These are phyloP conservation scores for Nidula microcarpa DNA, from an alignment of 768 basidiomycete species.

Conservation along the genomic window DNA sequence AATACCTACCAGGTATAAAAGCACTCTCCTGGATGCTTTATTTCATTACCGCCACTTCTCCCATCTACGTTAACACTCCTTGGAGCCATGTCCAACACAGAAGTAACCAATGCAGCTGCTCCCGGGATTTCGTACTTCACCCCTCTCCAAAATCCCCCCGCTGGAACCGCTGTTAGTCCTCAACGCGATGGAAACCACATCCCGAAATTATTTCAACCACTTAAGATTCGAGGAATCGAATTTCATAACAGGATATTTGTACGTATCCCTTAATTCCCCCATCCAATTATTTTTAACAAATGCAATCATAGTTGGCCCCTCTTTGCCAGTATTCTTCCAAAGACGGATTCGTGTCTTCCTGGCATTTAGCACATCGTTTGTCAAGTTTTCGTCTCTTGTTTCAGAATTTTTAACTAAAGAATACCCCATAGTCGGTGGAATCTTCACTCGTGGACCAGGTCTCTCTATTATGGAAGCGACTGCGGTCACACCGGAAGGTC, in stretches of 20 bases:
- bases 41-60: no score
- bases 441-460: constrained; percentile 69
- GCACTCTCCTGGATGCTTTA: no score
- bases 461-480: constrained; percentile 75
- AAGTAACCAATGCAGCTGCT: constrained; percentile 25
- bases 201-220: constrained; percentile 30
- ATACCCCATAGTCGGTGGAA: constrained; percentile 18
- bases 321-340: constrained; percentile 84
- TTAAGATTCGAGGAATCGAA: constrained; percentile 31
- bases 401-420: not conserved
- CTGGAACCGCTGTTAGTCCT: constrained; percentile 33
- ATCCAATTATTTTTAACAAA: not conserved
- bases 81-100: no score
- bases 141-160: constrained; percentile 34
- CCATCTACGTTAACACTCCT: no score
- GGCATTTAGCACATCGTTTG: constrained; percentile 69
- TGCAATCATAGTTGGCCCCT: constrained; percentile 36
- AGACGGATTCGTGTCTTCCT: constrained; percentile 74
- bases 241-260: constrained; percentile 39
- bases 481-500: constrained; percentile 67
- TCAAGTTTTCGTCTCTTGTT: not conserved
- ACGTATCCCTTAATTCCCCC: constrained; percentile 5
- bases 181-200: constrained; percentile 31
- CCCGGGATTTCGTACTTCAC: constrained; percentile 37
- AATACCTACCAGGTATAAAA: no score